These are phyloP conservation scores for Cercospora berteroae DNA, from an alignment of 2,329 filamentous ascomycete species.

Conservation along the genomic window DNA sequence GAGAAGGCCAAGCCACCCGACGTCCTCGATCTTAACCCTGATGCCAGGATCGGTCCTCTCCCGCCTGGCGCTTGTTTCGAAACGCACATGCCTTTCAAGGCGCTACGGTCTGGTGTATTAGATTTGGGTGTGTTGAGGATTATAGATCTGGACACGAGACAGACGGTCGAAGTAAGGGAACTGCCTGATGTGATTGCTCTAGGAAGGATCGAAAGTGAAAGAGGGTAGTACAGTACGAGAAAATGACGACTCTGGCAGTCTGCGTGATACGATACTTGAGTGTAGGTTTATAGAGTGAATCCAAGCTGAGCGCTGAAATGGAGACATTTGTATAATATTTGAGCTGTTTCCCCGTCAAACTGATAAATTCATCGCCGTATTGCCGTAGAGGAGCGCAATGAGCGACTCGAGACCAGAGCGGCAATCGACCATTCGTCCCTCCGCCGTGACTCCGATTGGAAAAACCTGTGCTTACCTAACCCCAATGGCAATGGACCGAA, in stretches of 20 bases:
- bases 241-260: not conserved
- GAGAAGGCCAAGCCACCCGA: conserved; percentile 61
- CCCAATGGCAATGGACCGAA: too few species aligned
- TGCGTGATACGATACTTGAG: not conserved
- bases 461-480: too few species aligned
- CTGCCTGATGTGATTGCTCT: conserved; percentile 63
- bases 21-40: conserved; percentile 71
- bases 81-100: conserved; percentile 69
- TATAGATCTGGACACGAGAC: conserved; percentile 69
- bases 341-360: too few species aligned
- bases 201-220: not conserved
- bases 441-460: too few species aligned
- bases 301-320: not conserved
- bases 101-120: conserved; percentile 64
- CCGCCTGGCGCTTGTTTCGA: conserved; percentile 71
- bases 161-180: conserved; percentile 74
- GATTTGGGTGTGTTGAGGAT: conserved; percentile 71
- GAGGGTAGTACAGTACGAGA: not conserved
- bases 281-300: not conserved
- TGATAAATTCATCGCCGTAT: too few species aligned
- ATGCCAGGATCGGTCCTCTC: conserved; percentile 70
- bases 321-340: too few species aligned
- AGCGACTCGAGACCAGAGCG: too few species aligned
- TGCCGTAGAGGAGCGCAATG: too few species aligned
- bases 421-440: too few species aligned